Conservation (phyloP, 139 green algal genomes). For the Coccomyxa sp. region DNA sequence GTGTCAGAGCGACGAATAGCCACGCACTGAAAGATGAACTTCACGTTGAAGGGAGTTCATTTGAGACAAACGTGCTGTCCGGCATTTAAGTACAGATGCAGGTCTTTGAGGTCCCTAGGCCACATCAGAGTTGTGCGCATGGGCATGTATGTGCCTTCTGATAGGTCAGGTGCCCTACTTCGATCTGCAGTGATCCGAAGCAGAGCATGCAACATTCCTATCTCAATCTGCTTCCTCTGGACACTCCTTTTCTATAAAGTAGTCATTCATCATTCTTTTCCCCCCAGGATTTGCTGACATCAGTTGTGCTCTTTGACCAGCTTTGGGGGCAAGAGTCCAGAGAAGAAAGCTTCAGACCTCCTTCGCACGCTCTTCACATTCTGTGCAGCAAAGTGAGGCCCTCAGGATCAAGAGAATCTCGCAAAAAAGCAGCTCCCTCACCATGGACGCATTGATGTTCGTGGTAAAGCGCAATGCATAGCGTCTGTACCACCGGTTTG, state of each 20-base stretch:
- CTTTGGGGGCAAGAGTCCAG: constrained; percentile 68
- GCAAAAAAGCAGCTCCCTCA: too few species aligned
- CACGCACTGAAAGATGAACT: too few species aligned
- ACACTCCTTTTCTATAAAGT: neutral
- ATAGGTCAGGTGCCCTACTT: neutral
- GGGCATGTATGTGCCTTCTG: constrained; percentile 13
- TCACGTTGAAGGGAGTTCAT: too few species aligned
- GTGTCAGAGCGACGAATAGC: too few species aligned
- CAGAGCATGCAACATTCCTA: neutral
- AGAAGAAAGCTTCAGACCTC: constrained; percentile 53
- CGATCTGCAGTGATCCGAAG: neutral
- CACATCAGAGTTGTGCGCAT: too few species aligned
- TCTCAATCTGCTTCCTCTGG: too few species aligned
- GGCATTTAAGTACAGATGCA: too few species aligned
- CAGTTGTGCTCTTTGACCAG: constrained; percentile 11
- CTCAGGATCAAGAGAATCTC: neutral
- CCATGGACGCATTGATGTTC: too few species aligned
- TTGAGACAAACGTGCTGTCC: too few species aligned
- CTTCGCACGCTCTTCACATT: constrained; percentile 77
- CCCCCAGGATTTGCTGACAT: neutral
- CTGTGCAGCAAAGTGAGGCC: constrained; percentile 47
- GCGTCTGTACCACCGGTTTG: too few species aligned
- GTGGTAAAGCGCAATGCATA: too few species aligned
- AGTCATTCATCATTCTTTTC: neutral
- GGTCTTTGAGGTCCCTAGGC: too few species aligned